A percentile compares a stretch with the other conserved stretches of the same genome.
Conservation (phyloP, 371 early-diverging fungal species). For the Mucor lusitanicus region DNA sequence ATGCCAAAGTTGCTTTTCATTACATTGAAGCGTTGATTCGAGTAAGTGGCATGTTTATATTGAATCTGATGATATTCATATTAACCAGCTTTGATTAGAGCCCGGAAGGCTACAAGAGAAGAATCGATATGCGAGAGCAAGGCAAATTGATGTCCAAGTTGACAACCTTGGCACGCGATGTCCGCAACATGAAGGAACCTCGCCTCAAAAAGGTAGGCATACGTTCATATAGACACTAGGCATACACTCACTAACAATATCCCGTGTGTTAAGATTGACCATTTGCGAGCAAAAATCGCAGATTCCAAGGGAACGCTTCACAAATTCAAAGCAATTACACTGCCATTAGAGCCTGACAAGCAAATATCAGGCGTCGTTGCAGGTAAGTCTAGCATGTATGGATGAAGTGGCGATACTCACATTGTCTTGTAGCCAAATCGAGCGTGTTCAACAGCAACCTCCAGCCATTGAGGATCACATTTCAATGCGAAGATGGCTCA, state of each 20-base stretch:
- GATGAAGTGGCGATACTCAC: background rate
- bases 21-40: slow-evolving; percentile 75
- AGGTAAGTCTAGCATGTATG: background rate
- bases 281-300: slow-evolving; percentile 67
- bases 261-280: slow-evolving; percentile 64
- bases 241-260: background rate
- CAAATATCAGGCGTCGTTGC: slow-evolving; percentile 81
- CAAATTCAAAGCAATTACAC: slow-evolving; percentile 35
- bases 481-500: slow-evolving; percentile 73
- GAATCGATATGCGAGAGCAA: slow-evolving; percentile 79
- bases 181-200: slow-evolving; percentile 77
- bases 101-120: slow-evolving; percentile 65
- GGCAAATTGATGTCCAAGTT: slow-evolving; percentile 81
- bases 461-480: slow-evolving; percentile 83
- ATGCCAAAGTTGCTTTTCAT: slow-evolving; percentile 81
- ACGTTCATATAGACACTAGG: background rate
- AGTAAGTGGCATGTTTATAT: slow-evolving; percentile 20
- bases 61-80: background rate
- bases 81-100: slow-evolving; percentile 28
- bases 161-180: slow-evolving; percentile 68
- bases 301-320: slow-evolving; percentile 83
- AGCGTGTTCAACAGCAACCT: slow-evolving; percentile 90
- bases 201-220: slow-evolving; percentile 75
- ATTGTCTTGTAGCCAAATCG: slow-evolving; percentile 65
- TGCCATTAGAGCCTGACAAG: slow-evolving; percentile 85